phyloP scores from a whole-genome alignment of 176 grass and related monocot species.

The Tuctoria greenei region DNA sequence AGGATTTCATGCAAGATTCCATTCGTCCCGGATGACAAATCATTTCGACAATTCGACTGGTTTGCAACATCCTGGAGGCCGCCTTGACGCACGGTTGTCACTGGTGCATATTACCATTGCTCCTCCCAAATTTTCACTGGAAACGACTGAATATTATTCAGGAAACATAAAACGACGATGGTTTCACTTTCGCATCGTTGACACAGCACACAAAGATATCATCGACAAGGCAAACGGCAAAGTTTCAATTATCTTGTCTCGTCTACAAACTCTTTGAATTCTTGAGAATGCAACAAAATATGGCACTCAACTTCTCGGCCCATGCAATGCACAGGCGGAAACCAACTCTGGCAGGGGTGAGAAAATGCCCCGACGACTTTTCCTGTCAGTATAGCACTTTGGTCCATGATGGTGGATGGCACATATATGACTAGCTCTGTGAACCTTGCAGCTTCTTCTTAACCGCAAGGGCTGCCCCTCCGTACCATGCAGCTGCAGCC shows the following conservation, averaged over 20 bases:
- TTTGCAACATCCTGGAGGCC: neutral
- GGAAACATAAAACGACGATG: conserved; percentile 4
- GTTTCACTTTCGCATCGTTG: neutral
- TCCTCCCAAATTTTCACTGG: neutral
- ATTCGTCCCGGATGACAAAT: neutral
- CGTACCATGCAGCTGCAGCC: conserved; percentile 87
- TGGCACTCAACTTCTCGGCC: conserved; percentile 69
- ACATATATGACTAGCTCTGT: conserved; percentile 32
- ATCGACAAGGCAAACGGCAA: conserved; percentile 23
- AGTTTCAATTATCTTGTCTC: conserved; percentile 27
- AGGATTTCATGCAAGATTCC: neutral
- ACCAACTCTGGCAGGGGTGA: conserved; percentile 50
- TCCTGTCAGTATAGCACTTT: conserved; percentile 29
- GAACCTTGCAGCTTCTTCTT: conserved; percentile 47
- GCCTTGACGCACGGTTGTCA: neutral
- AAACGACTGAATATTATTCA: neutral
- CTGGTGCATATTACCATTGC: neutral
- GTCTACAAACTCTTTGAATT: conserved; percentile 40
- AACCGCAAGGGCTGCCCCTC: conserved; percentile 59
- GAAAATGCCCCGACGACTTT: conserved; percentile 47
- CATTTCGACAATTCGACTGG: neutral
- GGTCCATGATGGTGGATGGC: conserved; percentile 21
- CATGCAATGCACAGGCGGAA: conserved; percentile 86
- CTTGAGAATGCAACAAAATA: conserved; percentile 25
- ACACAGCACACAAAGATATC: neutral